These are phyloP conservation scores for Millerozyma miso DNA, from an alignment of 805 yeast genomes.

Conservation along the genomic window DNA sequence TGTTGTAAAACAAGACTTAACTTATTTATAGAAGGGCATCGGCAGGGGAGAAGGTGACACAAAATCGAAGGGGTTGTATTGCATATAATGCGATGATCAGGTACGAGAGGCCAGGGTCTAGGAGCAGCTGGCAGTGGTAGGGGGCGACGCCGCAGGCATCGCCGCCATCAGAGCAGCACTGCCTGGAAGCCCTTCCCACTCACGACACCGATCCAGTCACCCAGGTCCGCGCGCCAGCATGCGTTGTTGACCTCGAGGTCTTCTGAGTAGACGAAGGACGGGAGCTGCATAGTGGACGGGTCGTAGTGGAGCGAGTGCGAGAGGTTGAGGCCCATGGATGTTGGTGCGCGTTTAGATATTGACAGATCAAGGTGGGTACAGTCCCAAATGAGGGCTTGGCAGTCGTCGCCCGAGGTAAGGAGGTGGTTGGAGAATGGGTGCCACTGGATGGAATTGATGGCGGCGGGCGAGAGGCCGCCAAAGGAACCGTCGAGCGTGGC, in stretches of 20 bases:
- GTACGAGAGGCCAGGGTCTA: background rate
- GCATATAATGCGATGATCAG: background rate
- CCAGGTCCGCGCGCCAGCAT: slow-evolving; percentile 61
- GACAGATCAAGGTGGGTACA: slow-evolving; percentile 28
- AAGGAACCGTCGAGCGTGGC: slow-evolving; percentile 56
- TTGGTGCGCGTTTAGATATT: background rate
- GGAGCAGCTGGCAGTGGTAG: background rate
- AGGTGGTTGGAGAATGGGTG: slow-evolving; percentile 69
- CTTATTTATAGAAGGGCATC: background rate
- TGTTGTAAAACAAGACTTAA: background rate
- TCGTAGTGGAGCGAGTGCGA: background rate
- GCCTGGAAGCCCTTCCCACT: slow-evolving; percentile 69
- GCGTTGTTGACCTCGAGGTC: slow-evolving; percentile 72
- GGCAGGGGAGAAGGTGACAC: background rate
- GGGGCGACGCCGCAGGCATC: background rate
- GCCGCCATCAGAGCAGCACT: slow-evolving; percentile 21
- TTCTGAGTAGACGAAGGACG: slow-evolving; percentile 53
- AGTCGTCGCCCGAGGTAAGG: slow-evolving; percentile 64
- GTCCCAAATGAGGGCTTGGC: slow-evolving; percentile 73
- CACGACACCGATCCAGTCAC: slow-evolving; percentile 79
- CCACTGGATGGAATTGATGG: slow-evolving; percentile 78
- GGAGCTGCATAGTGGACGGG: slow-evolving; percentile 20
- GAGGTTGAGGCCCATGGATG: background rate
- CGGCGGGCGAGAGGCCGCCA: slow-evolving; percentile 48
- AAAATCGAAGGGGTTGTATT: background rate